These are phyloP conservation scores for Leccinum incarnatum DNA, from an alignment of 768 basidiomycete species.

Conservation along the genomic window DNA sequence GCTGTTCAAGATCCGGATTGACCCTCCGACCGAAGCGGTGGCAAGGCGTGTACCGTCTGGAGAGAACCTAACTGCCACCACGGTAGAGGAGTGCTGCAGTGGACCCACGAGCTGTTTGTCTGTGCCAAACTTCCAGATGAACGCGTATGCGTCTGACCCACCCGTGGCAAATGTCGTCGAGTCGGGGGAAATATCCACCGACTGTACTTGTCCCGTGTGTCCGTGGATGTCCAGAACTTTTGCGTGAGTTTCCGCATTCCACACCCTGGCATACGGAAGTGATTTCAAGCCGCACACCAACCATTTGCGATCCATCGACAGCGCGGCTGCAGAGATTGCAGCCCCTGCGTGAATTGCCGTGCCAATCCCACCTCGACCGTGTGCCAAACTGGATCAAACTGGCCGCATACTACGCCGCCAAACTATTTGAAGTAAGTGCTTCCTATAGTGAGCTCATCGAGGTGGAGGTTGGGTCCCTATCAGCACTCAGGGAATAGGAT, in stretches of 20 bases:
- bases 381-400: constrained; percentile 95
- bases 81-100: neutral
- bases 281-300: too few species aligned
- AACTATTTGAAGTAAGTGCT: constrained; percentile 94
- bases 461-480: constrained; percentile 61
- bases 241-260: too few species aligned
- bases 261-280: too few species aligned
- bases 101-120: neutral
- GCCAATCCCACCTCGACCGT: constrained; percentile 54
- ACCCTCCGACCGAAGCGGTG: neutral
- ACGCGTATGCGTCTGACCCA: neutral
- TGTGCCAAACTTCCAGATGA: neutral
- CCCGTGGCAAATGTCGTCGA: neutral
- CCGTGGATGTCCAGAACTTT: too few species aligned
- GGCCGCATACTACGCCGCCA: constrained; percentile 81
- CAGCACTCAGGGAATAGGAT: neutral
- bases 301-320: too few species aligned
- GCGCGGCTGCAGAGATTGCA: too few species aligned
- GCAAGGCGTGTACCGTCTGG: neutral
- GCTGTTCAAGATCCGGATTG: neutral
- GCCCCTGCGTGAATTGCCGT: too few species aligned
- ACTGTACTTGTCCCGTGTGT: too few species aligned
- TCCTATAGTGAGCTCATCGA: constrained; percentile 90
- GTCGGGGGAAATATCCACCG: too few species aligned
- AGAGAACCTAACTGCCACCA: neutral